phyloP scores from a whole-genome alignment of 1,284 basidiomycete species.

The Melampsora larici-populina region DNA sequence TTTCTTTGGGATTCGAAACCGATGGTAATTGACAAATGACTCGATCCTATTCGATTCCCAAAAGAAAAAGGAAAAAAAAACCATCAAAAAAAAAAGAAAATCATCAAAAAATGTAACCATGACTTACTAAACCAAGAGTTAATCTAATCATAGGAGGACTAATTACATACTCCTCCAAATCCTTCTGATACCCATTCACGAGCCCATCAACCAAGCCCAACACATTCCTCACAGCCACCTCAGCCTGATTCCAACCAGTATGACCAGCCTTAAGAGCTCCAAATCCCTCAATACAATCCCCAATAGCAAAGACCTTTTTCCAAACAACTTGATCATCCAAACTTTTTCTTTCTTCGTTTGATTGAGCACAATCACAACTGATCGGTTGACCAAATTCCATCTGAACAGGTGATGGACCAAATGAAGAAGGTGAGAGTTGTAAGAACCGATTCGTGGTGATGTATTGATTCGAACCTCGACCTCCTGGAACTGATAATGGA shows the following conservation, averaged over 20 bases:
- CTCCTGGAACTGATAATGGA: conserved; percentile 38
- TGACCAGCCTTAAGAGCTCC: conserved; percentile 41
- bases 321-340: not conserved
- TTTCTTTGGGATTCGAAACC: not conserved
- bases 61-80: too few species aligned
- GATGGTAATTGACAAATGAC: conserved; percentile 17
- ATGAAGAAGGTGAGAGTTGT: conserved; percentile 24
- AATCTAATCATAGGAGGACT: conserved; percentile 40
- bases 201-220: conserved; percentile 4
- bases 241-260: conserved; percentile 41
- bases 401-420: conserved; percentile 34
- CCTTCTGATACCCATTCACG: not conserved
- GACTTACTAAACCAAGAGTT: conserved; percentile 36
- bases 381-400: conserved; percentile 1
- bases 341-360: not conserved
- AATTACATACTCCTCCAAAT: conserved; percentile 24
- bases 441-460: conserved; percentile 22
- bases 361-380: conserved; percentile 12
- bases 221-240: conserved; percentile 33
- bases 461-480: conserved; percentile 4
- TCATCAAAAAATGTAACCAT: too few species aligned
- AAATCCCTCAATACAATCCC: conserved; percentile 41
- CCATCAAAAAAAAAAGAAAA: not conserved
- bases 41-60: conserved; percentile 14
- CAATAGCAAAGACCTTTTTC: conserved; percentile 29